These are phyloP conservation scores for Saccharum hybrid DNA, from an alignment of 202 grass and related monocot genomes.

Conservation along the genomic window DNA sequence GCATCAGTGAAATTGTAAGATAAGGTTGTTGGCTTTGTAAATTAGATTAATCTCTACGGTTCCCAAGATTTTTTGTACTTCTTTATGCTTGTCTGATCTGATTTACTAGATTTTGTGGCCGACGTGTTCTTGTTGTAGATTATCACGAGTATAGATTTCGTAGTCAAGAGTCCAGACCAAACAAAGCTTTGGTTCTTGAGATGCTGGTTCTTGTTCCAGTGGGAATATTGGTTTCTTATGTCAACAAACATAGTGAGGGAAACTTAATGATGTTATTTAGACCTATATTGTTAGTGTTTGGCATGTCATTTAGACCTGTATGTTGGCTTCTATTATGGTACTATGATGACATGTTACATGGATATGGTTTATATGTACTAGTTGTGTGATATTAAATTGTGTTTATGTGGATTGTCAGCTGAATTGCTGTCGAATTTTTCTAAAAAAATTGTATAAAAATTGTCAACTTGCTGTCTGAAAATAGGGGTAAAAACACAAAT, in stretches of 20 bases:
- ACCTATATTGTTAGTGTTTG: no score
- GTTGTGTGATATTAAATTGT: no score
- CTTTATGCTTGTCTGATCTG: not conserved
- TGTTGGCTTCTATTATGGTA: no score
- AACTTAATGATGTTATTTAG: not conserved
- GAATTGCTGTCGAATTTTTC: no score
- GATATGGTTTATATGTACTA: no score
- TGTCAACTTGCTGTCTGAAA: no score
- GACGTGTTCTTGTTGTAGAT: not conserved
- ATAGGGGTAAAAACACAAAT: no score
- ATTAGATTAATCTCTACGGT: constrained; percentile 6
- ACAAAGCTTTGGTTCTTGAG: constrained; percentile 54
- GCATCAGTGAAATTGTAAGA: constrained; percentile 31
- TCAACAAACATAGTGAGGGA: not conserved
- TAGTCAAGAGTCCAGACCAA: constrained; percentile 48
- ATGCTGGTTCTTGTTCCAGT: constrained; percentile 30
- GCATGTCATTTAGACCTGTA: no score
- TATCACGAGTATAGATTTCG: not conserved
- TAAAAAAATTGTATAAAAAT: no score
- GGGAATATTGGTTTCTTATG: constrained; percentile 8
- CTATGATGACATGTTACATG: no score
- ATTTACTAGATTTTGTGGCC: constrained; percentile 8
- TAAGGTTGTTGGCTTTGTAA: constrained; percentile 17
- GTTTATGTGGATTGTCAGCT: no score
- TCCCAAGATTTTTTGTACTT: not conserved